phyloP scores from a whole-genome alignment of 164 flowering plant genomes.

The Liquidambar formosana region DNA sequence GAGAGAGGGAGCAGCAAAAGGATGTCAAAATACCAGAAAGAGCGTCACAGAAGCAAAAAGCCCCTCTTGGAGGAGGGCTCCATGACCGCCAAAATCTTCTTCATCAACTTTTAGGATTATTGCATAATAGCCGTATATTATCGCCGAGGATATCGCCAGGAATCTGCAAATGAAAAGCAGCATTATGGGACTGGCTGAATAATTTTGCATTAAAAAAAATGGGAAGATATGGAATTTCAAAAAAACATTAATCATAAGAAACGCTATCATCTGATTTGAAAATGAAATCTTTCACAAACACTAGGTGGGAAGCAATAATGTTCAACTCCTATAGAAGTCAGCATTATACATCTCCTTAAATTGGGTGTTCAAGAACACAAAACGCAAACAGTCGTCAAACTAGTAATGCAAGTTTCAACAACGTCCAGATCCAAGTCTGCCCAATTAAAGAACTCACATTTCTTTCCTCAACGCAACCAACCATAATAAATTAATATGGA shows the following conservation, averaged over 20 bases:
- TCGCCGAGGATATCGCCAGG: slow-evolving; percentile 61
- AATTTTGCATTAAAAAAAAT: background rate
- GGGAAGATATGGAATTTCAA: background rate
- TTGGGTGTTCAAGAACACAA: too few relatives aligned
- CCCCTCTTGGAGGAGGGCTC: slow-evolving; percentile 92
- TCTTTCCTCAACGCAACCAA: too few relatives aligned
- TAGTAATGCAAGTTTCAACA: too few relatives aligned
- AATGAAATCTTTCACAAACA: too few relatives aligned
- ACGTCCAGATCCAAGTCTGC: too few relatives aligned
- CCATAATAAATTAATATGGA: too few relatives aligned
- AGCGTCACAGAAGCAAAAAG: slow-evolving; percentile 88
- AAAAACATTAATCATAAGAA: background rate
- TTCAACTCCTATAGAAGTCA: too few relatives aligned
- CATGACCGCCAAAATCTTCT: slow-evolving; percentile 98
- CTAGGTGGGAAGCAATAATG: too few relatives aligned
- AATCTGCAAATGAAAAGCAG: slow-evolving; percentile 54
- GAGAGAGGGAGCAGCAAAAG: background rate
- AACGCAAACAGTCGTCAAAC: too few relatives aligned
- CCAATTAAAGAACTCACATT: too few relatives aligned
- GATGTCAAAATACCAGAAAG: slow-evolving; percentile 61
- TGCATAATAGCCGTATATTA: slow-evolving; percentile 79
- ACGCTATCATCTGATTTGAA: too few relatives aligned
- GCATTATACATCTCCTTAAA: too few relatives aligned
- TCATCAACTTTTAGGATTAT: slow-evolving; percentile 81
- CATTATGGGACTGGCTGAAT: background rate